Evolutionary conservation across 805 yeast genomes (phyloP), one percentile per base, ranked within the genome.

Genomic region (Candida glaebosa): DNA sequence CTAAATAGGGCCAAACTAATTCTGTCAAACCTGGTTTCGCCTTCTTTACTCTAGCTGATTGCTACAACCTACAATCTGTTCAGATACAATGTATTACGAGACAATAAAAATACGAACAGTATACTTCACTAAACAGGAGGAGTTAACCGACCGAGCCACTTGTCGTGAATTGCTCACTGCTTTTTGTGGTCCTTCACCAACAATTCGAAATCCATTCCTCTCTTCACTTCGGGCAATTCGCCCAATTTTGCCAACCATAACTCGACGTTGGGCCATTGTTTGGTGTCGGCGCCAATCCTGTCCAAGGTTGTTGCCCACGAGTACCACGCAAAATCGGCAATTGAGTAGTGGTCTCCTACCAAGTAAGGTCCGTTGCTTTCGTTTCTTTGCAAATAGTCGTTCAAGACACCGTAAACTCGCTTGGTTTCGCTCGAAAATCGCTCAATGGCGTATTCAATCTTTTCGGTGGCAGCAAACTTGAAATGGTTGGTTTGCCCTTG

Each of bases 401-500:
- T 81, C 44, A 70, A 56, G 19, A 80, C 84, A 9, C 75, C 70
- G 47, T 68, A 71, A 32, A 79, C 62, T 50, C 85, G 64, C 18
- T 65, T 58, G 7, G 79, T 68, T 49, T 81, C 84, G 16, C 61
- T 63, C 10, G 50, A 40, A 52, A 71, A 81, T 47, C 84, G 65
- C 19, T 71, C 61, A 39, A 74, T 72, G 17, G 68, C 84, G 51
- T 76, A 79, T 16, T 72, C 77, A 31, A 75, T 50, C 50, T 78
- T 72, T 45, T 75, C 83, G 0, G 63, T 56, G 4, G 81, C 76
- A 49, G 43, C 69, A 3, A 37, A 15, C 1, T 42, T 24, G 53
- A 79, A 81, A 53, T 74, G 80, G 45, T 58, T 53, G 34, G 74
- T 75, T 52, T 79, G 84, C 5, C 85, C 84, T 50, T 73, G 79